Evolutionary conservation across 805 yeast species (phyloP), one percentile per base, ranked within the genome.

Genomic region (Ogataea saltuana): DNA sequence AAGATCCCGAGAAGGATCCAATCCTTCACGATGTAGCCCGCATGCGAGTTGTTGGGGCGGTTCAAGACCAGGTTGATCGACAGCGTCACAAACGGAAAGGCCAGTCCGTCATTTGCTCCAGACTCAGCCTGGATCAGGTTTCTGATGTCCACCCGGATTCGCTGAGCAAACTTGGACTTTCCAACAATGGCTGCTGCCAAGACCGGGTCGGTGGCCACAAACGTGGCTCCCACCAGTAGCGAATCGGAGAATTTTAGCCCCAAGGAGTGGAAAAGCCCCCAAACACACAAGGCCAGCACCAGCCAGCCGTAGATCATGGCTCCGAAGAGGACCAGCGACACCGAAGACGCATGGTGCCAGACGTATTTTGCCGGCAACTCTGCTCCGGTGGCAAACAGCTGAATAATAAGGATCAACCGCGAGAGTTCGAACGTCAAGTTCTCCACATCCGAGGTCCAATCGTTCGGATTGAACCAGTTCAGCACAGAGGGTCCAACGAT

Each of bases 131-230:
- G 78, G 19, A 90, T 69, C 35, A 89, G 65, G 58, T 88, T 85
- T 54, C 95, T 74, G 66, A 89, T 72, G 65, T 89, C 97, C n/a
- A 95, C 96, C 1, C 96, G 95, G 13, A 89, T 95, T 42, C 96
- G 76, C 57, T 78, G 79, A 11, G 96, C 96, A 61, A 89, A 89
- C 60, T 87, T 86, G 52, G 96, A 96, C 56, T 86, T 89, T 63
- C 96, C 96, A 9, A 89, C 96, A 28, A 89, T 96, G 2, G 97
- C 96, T 13, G 96, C 93, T 2, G 97, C 96, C 58, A 89, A 72
- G 31, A 89, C 93, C 6, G 97, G 97, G 66, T 89, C 97, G 0
- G 97, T 90, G 2, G 97, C 97, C 0, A 97, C 90, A 34, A 89
- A 81, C 61, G 96, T 88, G 1, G 95, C 96, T 23, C 90, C 77